Evolutionary conservation across 495 filamentous ascomycete genomes (phyloP).

Genomic region (Hyaloscypha hepaticicola): DNA sequence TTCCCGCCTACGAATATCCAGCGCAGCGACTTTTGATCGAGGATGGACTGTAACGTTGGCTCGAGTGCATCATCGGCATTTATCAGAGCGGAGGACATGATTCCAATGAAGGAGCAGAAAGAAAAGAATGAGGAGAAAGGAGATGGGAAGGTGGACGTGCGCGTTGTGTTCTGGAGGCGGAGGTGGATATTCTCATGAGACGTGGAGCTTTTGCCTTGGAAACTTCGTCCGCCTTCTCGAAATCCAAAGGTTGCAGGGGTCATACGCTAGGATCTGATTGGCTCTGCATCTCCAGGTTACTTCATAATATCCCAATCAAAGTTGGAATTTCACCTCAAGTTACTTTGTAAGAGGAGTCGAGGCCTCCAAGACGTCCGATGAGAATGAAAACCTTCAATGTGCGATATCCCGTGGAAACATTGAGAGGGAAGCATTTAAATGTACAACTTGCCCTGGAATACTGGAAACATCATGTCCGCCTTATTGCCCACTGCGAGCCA

Average conservation of each 20-base stretch:
- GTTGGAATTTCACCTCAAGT: no score
- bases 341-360: no score
- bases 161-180: no score
- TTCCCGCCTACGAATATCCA: slow-evolving; percentile 99
- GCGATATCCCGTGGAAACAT: no score
- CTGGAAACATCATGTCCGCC: no score
- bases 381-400: no score
- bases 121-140: neutral
- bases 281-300: neutral
- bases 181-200: neutral
- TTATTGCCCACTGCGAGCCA: no score
- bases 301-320: no score
- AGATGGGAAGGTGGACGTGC: no score
- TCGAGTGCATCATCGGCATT: slow-evolving; percentile 74
- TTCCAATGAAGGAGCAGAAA: slow-evolving; percentile 22
- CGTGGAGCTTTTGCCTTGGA: neutral
- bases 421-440: no score
- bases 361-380: no score
- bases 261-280: neutral
- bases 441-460: no score
- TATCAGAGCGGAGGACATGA: slow-evolving; percentile 50
- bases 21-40: slow-evolving; percentile 89
- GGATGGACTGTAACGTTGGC: slow-evolving; percentile 89
- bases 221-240: slow-evolving; percentile 5
- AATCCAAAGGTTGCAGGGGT: neutral